phyloP scores from a whole-genome alignment of 2,329 filamentous ascomycete species.

The Clonostachys rhizophaga region DNA sequence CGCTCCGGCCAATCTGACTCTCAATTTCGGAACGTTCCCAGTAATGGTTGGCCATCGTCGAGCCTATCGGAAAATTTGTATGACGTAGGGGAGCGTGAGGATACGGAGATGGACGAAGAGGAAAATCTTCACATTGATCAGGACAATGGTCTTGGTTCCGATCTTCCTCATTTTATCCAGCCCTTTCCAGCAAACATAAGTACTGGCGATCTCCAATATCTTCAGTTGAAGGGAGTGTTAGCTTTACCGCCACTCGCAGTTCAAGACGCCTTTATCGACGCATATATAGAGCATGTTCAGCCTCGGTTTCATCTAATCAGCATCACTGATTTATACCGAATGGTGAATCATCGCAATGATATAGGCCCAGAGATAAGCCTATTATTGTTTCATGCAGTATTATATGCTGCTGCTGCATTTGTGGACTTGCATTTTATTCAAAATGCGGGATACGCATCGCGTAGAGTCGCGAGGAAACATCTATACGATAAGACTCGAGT shows the following conservation, averaged over 20 bases:
- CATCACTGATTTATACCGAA: conserved; percentile 7
- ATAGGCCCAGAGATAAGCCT: conserved; percentile 69
- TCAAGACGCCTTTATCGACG: conserved; percentile 75
- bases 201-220: too few relatives aligned
- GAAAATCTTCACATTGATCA: too few relatives aligned
- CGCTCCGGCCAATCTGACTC: too few relatives aligned
- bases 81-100: too few relatives aligned
- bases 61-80: too few relatives aligned
- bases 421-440: conserved; percentile 75
- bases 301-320: conserved; percentile 90
- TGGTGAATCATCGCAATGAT: conserved; percentile 26
- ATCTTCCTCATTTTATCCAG: too few relatives aligned
- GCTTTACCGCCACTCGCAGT: conserved; percentile 66
- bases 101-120: too few relatives aligned
- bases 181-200: too few relatives aligned
- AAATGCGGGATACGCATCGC: conserved; percentile 69
- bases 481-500: conserved; percentile 88
- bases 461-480: conserved; percentile 78
- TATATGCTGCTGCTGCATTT: conserved; percentile 89
- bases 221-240: conserved; percentile 66
- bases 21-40: too few relatives aligned
- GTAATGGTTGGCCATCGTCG: too few relatives aligned
- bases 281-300: conserved; percentile 85
- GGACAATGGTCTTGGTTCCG: too few relatives aligned
- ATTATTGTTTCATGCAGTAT: conserved; percentile 86